A percentile compares a stretch with the other conserved stretches of the same genome.
These are phyloP conservation scores for Halophytophthora polymorphica DNA, from an alignment of 352 stramenopile genomes.

Conservation along the genomic window DNA sequence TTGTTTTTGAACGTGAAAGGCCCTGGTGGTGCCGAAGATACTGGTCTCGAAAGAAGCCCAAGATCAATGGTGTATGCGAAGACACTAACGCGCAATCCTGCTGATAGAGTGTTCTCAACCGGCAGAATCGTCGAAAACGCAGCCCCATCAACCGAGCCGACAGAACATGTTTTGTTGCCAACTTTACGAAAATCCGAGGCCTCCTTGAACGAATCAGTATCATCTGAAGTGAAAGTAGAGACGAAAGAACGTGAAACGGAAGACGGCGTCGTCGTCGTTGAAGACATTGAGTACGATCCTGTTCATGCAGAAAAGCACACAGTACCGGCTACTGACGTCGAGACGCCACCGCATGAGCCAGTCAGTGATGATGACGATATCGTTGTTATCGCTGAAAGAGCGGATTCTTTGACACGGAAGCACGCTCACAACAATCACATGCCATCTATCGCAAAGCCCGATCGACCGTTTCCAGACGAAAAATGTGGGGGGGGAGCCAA, in stretches of 20 bases:
- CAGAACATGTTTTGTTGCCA: background rate
- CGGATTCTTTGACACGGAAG: background rate
- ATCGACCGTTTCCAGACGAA: too few species aligned
- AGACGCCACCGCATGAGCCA: background rate
- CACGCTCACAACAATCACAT: background rate
- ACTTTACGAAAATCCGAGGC: background rate
- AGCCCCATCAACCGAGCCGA: too few species aligned
- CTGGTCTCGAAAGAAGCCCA: too few species aligned
- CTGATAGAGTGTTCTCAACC: too few species aligned
- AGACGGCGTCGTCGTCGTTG: slow-evolving; percentile 18
- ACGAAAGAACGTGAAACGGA: background rate
- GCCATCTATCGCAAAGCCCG: too few species aligned
- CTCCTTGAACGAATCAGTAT: too few species aligned
- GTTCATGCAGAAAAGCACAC: background rate
- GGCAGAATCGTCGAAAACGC: too few species aligned
- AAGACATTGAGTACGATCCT: slow-evolving; percentile 25
- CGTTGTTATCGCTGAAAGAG: background rate
- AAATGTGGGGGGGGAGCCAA: too few species aligned
- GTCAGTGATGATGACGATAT: background rate
- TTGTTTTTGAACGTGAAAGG: background rate
- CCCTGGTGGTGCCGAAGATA: background rate
- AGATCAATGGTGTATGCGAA: too few species aligned
- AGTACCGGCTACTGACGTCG: background rate
- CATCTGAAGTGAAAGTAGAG: background rate
- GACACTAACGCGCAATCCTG: too few species aligned